Evolutionary conservation across 768 basidiomycete genomes (phyloP), one percentile per base, ranked within the genome.

Genomic region (Russula earlei): DNA sequence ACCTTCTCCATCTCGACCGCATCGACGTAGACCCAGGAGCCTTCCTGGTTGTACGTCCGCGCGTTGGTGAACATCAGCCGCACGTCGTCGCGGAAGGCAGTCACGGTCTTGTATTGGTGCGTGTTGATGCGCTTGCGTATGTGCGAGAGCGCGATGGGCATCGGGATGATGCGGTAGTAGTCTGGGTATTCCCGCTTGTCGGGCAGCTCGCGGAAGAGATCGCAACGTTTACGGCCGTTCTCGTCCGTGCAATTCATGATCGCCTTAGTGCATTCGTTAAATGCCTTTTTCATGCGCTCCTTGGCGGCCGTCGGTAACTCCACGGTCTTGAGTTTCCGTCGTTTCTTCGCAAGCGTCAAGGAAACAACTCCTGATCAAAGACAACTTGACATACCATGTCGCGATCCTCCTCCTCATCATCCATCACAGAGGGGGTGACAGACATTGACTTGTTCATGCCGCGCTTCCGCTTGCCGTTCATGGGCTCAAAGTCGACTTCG

Each of bases 1-100:
- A 84, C 83, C 66, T 87, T 88, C 71, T 95, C 87, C 87, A 94
- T 91, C 73, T 91, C 89, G 47, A 91, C 87, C 8, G 95, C 93
- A 59, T 95, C 91, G 58, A 87, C 77, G 70, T 93, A 95, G 36
- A 96, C 92, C 87, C 90, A 91, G 0, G 91, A 94, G 1, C 87
- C 91, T 70, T 95, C 91, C 69, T 87, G 85, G 68, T 97, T 97
- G 75, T 91, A 98, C 42, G 82, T 87, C 64, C 88, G 79, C 5
- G 95, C 94, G 65, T 98, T 98, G 69, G 82, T 78, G 70, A 94
- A 97, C 87, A 99, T 93, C 54, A 92, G 78, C 62, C 79, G 78
- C 83, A 86, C 91, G 68, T 95, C 91, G 44, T 82, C 80, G 55
- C 79, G 75, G 72, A 83, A 92, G 54, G 79, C 74, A 33, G 78